These are phyloP conservation scores for Neolentinus lepideus DNA, from an alignment of 1,284 basidiomycete genomes.

Conservation along the genomic window DNA sequence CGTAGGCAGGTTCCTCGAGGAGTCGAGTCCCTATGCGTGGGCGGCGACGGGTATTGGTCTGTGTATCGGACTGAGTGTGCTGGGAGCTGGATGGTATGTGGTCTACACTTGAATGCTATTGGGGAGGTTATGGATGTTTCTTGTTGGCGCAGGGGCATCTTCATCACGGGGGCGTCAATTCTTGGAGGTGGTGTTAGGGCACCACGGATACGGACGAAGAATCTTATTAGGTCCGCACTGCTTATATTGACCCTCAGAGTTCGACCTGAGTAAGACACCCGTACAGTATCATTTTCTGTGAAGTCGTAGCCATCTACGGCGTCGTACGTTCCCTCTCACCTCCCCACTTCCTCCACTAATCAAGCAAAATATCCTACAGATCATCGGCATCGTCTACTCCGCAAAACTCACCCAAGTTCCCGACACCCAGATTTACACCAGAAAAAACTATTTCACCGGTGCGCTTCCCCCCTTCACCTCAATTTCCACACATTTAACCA, in stretches of 20 bases:
- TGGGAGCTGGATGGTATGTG: conserved; percentile 92
- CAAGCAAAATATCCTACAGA: conserved; percentile 35
- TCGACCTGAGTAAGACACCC: background rate
- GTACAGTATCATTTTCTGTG: conserved; percentile 94
- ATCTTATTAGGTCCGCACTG: conserved; percentile 82
- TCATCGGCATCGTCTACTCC: conserved; percentile 92
- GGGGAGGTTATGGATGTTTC: background rate
- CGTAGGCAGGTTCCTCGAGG: conserved; percentile 86
- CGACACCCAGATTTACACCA: conserved; percentile 65
- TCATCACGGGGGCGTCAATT: conserved; percentile 92
- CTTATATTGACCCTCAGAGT: conserved; percentile 13
- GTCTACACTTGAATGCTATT: background rate
- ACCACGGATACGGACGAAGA: conserved; percentile 95
- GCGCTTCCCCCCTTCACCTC: background rate
- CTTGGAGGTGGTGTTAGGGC: conserved; percentile 93
- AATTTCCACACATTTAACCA: background rate
- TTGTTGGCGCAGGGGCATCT: conserved; percentile 77
- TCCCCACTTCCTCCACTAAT: background rate
- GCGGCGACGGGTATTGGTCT: conserved; percentile 87
- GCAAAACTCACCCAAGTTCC: conserved; percentile 63
- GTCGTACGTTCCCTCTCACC: conserved; percentile 51
- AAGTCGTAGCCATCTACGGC: conserved; percentile 96
- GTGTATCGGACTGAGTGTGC: conserved; percentile 89
- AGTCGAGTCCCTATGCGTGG: conserved; percentile 93
- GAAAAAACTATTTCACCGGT: conserved; percentile 88